phyloP scores from a whole-genome alignment of 495 filamentous ascomycete genomes.

The Beverwykella pulmonaria region DNA sequence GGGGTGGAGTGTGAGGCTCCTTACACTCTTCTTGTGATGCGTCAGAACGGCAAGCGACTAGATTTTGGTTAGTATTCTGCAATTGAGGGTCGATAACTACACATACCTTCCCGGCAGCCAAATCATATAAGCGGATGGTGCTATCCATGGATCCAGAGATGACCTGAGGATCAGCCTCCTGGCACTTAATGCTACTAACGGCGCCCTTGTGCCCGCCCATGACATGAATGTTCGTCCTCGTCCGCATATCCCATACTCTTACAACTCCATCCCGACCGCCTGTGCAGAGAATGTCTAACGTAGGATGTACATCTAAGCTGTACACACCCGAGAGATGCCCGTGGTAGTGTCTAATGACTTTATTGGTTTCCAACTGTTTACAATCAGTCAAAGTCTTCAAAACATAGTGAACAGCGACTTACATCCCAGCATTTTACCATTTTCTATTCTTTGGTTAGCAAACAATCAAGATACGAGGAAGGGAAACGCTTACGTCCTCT shows the following conservation, averaged over 20 bases:
- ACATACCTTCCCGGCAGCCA: conserved; percentile 62
- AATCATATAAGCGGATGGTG: conserved; percentile 92
- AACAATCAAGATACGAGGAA: no score
- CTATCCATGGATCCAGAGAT: conserved; percentile 89
- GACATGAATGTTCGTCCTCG: conserved; percentile 91
- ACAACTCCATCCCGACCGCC: conserved; percentile 93
- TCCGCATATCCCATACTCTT: conserved; percentile 98
- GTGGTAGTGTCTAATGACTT: conserved; percentile 98
- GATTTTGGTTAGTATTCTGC: neutral
- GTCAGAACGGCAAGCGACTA: conserved; percentile 88
- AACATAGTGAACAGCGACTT: no score
- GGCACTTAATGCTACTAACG: conserved; percentile 83
- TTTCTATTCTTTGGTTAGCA: conserved; percentile 99
- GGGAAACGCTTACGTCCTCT: no score
- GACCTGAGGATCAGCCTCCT: conserved; percentile 95
- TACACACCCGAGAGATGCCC: conserved; percentile 97
- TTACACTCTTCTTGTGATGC: conserved; percentile 97
- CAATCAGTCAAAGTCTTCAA: no score
- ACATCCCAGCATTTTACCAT: conserved; percentile 99
- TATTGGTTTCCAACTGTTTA: conserved; percentile 99
- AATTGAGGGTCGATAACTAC: neutral
- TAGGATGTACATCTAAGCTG: conserved; percentile 86
- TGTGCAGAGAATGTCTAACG: conserved; percentile 90
- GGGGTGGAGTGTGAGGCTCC: conserved; percentile 82
- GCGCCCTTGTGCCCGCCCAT: conserved; percentile 84